phyloP scores from a whole-genome alignment of 148 eudicot genomes.

The Beta vulgaris region DNA sequence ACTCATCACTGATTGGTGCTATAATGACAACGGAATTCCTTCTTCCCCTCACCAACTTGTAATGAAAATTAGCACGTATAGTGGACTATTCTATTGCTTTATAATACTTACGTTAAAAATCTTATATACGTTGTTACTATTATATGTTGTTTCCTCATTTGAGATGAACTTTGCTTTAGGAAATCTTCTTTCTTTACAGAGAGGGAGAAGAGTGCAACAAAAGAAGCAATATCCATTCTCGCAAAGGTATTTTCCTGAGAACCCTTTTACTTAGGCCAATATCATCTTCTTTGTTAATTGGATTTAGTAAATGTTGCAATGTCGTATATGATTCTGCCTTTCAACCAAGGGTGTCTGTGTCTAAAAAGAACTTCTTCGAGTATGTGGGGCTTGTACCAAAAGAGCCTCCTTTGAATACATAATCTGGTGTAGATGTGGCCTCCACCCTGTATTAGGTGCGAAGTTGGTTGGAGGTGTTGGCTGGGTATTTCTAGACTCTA shows the following conservation, averaged over 20 bases:
- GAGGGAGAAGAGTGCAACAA: constrained; percentile 94
- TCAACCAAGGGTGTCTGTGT: constrained; percentile 1
- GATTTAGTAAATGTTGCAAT: background rate
- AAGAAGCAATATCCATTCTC: constrained; percentile 73
- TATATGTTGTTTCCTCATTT: background rate
- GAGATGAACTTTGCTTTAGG: constrained; percentile 12
- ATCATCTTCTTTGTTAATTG: background rate
- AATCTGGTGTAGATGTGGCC: background rate
- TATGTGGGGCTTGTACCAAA: background rate
- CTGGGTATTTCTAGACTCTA: background rate
- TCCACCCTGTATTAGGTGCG: background rate
- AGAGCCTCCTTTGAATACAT: background rate
- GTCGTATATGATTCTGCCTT: background rate
- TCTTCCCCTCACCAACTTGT: background rate
- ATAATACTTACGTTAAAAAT: background rate
- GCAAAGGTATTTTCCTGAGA: constrained; percentile 46
- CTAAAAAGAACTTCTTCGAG: background rate
- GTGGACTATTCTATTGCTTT: background rate
- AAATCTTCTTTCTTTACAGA: constrained; percentile 38
- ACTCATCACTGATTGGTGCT: no score
- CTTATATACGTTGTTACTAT: background rate
- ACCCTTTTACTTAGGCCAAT: background rate
- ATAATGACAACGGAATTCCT: background rate
- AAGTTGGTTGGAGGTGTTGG: background rate
- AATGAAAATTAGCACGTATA: no score